A percentile compares a stretch with the other conserved stretches of the same genome.
Conservation (phyloP, 148 eudicot genomes). For the Nepenthes mirabilis region DNA sequence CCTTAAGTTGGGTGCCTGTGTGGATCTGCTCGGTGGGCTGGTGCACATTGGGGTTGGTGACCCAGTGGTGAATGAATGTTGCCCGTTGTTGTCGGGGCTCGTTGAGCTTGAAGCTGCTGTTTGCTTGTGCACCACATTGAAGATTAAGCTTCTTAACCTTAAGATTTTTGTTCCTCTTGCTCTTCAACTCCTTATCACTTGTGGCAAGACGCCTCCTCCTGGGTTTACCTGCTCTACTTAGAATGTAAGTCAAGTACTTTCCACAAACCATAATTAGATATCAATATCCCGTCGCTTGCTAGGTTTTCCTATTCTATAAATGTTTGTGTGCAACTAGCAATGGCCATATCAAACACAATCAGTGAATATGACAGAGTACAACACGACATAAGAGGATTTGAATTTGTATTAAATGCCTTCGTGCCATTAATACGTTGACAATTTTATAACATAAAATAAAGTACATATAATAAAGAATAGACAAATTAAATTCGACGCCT, state of each 20-base stretch:
- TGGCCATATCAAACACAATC: too few relatives aligned
- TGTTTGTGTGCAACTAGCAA: too few relatives aligned
- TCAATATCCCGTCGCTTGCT: too few relatives aligned
- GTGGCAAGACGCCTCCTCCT: conserved; percentile 87
- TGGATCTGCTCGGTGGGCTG: conserved; percentile 80
- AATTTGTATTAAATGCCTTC: too few relatives aligned
- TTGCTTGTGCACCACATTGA: conserved; percentile 74
- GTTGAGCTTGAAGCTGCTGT: conserved; percentile 75
- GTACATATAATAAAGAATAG: too few relatives aligned
- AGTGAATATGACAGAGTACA: too few relatives aligned
- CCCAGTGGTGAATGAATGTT: conserved; percentile 53
- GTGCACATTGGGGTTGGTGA: conserved; percentile 72
- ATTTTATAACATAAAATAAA: too few relatives aligned
- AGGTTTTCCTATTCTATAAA: too few relatives aligned
- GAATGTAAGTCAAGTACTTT: background rate
- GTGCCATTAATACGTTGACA: too few relatives aligned
- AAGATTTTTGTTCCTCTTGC: conserved; percentile 65
- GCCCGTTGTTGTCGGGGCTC: conserved; percentile 62
- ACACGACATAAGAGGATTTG: too few relatives aligned
- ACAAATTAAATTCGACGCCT: too few relatives aligned
- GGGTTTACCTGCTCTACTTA: conserved; percentile 79
- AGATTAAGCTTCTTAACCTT: conserved; percentile 64
- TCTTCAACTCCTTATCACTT: conserved; percentile 77
- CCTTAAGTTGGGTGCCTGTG: conserved; percentile 76
- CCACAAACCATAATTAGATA: too few relatives aligned